Conservation (phyloP, 2,329 filamentous ascomycete species). For the Pestalotiopsis sp. region DNA sequence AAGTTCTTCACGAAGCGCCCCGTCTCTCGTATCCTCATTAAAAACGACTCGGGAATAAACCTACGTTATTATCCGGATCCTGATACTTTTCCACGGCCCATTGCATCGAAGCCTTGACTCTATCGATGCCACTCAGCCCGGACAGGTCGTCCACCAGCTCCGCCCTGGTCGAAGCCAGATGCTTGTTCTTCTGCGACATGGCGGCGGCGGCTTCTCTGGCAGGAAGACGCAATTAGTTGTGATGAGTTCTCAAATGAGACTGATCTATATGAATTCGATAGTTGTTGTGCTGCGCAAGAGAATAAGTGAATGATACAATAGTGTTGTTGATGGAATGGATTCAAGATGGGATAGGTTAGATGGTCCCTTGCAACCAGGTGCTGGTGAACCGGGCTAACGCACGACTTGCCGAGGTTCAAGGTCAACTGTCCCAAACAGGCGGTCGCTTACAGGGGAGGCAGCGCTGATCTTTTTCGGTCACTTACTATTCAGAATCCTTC, state of each 20-base stretch:
- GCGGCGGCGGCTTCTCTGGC: background rate
- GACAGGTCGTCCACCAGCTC: background rate
- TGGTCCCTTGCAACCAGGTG: background rate
- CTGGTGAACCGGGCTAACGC: background rate
- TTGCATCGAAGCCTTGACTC: background rate
- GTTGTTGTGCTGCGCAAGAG: background rate
- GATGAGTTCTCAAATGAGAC: background rate
- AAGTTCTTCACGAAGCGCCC: no score
- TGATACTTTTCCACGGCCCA: background rate
- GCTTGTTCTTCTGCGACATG: background rate
- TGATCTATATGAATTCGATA: no score
- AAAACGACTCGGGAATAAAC: no score
- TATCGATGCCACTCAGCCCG: background rate
- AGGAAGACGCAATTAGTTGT: background rate
- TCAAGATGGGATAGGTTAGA: background rate
- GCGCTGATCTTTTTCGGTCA: background rate
- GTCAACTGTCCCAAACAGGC: background rate
- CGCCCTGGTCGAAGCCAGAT: background rate
- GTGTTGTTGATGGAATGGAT: background rate
- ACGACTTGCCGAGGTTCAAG: background rate
- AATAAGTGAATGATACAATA: background rate
- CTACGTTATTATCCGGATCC: background rate
- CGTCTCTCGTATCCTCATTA: no score
- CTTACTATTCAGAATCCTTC: background rate
- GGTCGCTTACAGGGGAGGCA: background rate